Percentiles rank a stretch among this genome's conserved stretches.
These are phyloP conservation scores for Blumeria graminis DNA, from an alignment of 2,329 filamentous ascomycete genomes.

Conservation along the genomic window DNA sequence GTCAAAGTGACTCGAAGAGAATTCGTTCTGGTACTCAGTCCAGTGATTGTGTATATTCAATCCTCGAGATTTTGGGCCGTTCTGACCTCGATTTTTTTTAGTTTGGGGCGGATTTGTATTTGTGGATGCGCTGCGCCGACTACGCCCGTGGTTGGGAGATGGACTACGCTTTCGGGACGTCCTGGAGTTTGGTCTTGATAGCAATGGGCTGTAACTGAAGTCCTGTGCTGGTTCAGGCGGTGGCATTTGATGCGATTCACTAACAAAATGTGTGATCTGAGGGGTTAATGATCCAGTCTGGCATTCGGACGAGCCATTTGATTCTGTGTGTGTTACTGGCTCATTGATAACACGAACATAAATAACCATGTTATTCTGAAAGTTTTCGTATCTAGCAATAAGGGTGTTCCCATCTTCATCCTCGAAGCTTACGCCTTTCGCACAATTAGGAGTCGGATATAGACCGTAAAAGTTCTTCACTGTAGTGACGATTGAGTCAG, in stretches of 20 bases:
- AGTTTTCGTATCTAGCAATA: constrained; percentile 92
- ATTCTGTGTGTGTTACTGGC: constrained; percentile 20
- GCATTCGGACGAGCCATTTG: constrained; percentile 27
- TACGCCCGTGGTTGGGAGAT: constrained; percentile 45
- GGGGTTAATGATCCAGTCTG: constrained; percentile 27
- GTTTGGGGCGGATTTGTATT: constrained; percentile 23
- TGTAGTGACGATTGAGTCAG: constrained; percentile 90
- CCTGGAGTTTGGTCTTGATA: constrained; percentile 44
- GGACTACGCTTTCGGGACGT: constrained; percentile 53
- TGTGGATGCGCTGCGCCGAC: constrained; percentile 54
- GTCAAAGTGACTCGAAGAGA: constrained; percentile 57
- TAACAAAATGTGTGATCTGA: constrained; percentile 30
- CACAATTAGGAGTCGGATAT: constrained; percentile 47
- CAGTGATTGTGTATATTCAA: constrained; percentile 25
- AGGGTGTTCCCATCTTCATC: constrained; percentile 72
- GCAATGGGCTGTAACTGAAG: constrained; percentile 32
- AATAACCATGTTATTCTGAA: constrained; percentile 74
- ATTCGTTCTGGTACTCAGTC: constrained; percentile 40
- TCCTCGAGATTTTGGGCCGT: constrained; percentile 40
- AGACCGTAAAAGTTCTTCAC: constrained; percentile 98
- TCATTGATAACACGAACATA: constrained; percentile 68
- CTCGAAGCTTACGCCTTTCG: constrained; percentile 81
- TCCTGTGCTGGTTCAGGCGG: constrained; percentile 26
- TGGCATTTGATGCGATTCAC: constrained; percentile 38
- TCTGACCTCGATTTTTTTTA: constrained; percentile 46